phyloP scores from a whole-genome alignment of 2,329 filamentous ascomycete species.

The Chrysosporium queenslandicum region DNA sequence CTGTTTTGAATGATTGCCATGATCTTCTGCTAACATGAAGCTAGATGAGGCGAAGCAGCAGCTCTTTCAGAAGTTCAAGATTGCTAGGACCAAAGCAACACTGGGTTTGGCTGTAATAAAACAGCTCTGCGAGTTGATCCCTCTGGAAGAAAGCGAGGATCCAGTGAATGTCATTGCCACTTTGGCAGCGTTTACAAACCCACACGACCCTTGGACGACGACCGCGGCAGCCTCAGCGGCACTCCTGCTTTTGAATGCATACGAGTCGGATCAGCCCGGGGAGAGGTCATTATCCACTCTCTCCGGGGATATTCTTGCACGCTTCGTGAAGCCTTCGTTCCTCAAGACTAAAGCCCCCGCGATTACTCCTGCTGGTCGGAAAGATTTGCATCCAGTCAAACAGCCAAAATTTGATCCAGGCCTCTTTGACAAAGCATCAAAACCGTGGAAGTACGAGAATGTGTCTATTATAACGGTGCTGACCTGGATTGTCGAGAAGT shows the following conservation, averaged over 20 bases:
- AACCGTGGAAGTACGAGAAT: conserved; percentile 33
- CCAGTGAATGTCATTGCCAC: conserved; percentile 23
- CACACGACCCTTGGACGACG: conserved; percentile 31
- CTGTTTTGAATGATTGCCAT: too few relatives aligned
- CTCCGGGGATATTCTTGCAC: conserved; percentile 23
- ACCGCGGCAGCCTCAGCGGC: conserved; percentile 19
- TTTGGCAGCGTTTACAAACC: conserved; percentile 27
- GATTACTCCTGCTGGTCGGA: conserved; percentile 37
- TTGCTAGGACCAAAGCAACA: conserved; percentile 22
- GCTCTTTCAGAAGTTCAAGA: conserved; percentile 18
- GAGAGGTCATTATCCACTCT: conserved; percentile 17
- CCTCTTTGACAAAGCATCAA: conserved; percentile 28
- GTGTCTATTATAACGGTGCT: conserved; percentile 30
- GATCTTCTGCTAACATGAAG: neutral
- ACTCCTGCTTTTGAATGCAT: conserved; percentile 17
- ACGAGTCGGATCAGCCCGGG: conserved; percentile 8
- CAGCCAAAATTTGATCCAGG: conserved; percentile 30
- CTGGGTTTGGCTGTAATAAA: conserved; percentile 26
- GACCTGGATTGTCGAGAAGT: conserved; percentile 29
- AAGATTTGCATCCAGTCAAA: conserved; percentile 34
- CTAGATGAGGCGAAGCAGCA: conserved; percentile 18
- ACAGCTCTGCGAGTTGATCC: conserved; percentile 17
- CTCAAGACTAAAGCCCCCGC: conserved; percentile 33
- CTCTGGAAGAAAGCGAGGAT: conserved; percentile 19
- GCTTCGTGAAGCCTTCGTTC: conserved; percentile 35